Evolutionary conservation across 441 rosid species (phyloP).

Genomic region (Erodium moschatum): DNA sequence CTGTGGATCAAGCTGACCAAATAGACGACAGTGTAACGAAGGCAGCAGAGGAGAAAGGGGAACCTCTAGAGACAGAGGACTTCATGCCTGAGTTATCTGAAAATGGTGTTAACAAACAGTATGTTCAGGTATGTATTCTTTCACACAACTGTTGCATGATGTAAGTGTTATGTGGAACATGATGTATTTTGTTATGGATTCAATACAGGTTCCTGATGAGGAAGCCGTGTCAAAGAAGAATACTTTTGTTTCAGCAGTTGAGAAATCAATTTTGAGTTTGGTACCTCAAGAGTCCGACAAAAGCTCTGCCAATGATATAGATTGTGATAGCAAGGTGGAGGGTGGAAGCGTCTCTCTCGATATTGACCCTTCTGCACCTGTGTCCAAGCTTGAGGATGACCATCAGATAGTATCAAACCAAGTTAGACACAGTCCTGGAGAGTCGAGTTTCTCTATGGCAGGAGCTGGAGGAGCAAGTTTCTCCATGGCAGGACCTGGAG

Average conservation of each 20-base stretch:
- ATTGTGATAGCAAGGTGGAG: too few species aligned
- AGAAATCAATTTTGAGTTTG: not conserved
- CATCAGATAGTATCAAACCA: not conserved
- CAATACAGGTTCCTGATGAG: not conserved
- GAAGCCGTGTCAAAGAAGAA: not conserved
- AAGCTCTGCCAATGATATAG: too few species aligned
- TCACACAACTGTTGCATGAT: not conserved
- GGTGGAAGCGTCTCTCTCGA: too few species aligned
- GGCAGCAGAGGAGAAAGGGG: not conserved
- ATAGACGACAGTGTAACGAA: not conserved
- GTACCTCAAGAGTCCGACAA: not conserved
- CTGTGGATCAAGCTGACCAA: not conserved
- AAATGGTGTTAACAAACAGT: not conserved
- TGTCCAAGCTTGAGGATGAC: not conserved
- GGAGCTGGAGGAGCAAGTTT: too few species aligned
- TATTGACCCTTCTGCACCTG: not conserved
- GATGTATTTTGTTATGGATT: not conserved
- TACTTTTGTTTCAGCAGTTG: not conserved
- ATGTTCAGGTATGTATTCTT: not conserved
- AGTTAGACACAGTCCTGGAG: not conserved
- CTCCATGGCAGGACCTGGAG: too few species aligned
- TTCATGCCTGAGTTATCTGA: not conserved
- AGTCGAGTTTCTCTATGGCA: not conserved
- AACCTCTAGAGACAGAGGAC: not conserved
- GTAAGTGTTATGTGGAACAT: not conserved